Base-by-base conservation (phyloP, 1,284 basidiomycete genomes). In the Pseudozyma sp. region DNA sequence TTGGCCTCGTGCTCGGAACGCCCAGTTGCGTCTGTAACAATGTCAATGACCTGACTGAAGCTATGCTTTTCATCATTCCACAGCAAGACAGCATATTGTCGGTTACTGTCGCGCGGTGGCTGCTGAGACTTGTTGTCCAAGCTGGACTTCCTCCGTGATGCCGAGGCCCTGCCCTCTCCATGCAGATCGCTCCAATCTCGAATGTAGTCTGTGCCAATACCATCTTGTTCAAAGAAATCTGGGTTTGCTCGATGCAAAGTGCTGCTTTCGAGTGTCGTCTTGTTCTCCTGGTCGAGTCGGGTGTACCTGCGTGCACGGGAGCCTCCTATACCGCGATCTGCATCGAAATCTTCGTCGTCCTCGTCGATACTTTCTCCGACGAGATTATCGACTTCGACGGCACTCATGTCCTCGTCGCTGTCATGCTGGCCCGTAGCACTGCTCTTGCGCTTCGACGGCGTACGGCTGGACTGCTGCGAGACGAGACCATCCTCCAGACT, bases 1-100 rank as follows among this genome's bases (percentile, higher is more conserved):
- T 88, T 86, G 0, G 92, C 92, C 19, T 78, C 79, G 47, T 76
- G 66, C 39, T 83, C 81, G 25, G 79, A 71, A 21, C 71, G 54
- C 1, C 68, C 68, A 1, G 74, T 77, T 10, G 76, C 79, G 31
- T 81, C 78, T n/a, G 64, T 77, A 52, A 82, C 78, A 25, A 73
- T 92, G 71, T 92, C 90, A 59, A 92, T 92, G 60, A 97, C 91
- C 82, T 98, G 94, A 56, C 92, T 91, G 79, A 93, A 93, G 2
- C 93, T 95, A 85, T 98, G 97, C 79, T 95, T 97, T 85, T 99
- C 97, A 86, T 98, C 96, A 85, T 97, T 95, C 95, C 95, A 98
- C 2, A 98, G 86, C 18, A 97, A 88, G 58, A 98, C 89, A 21
- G 92, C 92, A 89, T 70, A 95, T 91, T 73, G 90, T 13, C 75